These are phyloP conservation scores for Physcia stellaris DNA, from an alignment of 495 filamentous ascomycete species.

Conservation along the genomic window DNA sequence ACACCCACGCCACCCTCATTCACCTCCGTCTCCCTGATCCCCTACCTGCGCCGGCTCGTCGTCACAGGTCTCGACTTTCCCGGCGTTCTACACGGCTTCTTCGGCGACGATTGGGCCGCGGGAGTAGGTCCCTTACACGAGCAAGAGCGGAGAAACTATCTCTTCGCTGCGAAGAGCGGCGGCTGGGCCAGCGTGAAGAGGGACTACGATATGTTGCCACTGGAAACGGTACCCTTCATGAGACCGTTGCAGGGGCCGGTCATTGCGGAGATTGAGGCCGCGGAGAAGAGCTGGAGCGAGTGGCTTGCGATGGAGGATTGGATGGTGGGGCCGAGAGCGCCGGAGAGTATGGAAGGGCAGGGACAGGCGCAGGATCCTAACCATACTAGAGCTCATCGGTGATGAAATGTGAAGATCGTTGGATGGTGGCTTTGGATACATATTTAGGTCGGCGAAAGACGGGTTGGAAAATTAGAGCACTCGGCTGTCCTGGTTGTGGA, in stretches of 20 bases:
- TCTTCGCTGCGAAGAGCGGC: conserved; percentile 86
- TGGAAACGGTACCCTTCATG: conserved; percentile 78
- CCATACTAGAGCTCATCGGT: too few species aligned
- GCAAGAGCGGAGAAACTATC: conserved; percentile 81
- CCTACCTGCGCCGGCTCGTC: conserved; percentile 81
- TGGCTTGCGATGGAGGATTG: conserved; percentile 93
- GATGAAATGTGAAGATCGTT: too few species aligned
- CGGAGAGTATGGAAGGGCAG: conserved; percentile 20
- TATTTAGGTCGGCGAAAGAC: too few species aligned
- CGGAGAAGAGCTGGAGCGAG: conserved; percentile 70
- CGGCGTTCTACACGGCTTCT: conserved; percentile 80
- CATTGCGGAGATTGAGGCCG: conserved; percentile 68
- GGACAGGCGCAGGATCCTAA: too few species aligned
- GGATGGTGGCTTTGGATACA: too few species aligned
- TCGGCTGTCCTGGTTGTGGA: too few species aligned
- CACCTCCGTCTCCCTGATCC: conserved; percentile 60
- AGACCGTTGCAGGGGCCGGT: conserved; percentile 60
- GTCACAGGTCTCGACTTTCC: conserved; percentile 84
- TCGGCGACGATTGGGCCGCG: conserved; percentile 75
- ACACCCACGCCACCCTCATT: conserved; percentile 16
- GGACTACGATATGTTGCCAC: conserved; percentile 70
- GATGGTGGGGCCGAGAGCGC: conserved; percentile 66
- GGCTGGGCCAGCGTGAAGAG: conserved; percentile 80
- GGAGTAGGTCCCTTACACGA: conserved; percentile 78
- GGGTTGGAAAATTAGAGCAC: too few species aligned